These are phyloP conservation scores for Bipolaris bicolor DNA, from an alignment of 2,329 filamentous ascomycete genomes.

Conservation along the genomic window DNA sequence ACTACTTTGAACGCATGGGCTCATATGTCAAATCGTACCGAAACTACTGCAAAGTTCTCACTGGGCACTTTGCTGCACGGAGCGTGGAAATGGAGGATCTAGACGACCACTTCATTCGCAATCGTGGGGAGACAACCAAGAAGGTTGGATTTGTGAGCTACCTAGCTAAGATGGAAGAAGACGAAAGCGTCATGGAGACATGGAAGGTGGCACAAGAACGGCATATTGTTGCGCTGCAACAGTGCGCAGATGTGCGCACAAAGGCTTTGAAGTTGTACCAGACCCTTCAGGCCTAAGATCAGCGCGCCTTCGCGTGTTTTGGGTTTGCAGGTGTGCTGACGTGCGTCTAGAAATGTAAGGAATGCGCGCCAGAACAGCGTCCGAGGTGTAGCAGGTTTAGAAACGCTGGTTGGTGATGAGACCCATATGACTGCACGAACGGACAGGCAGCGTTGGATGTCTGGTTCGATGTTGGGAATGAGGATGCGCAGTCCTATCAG, in stretches of 20 bases:
- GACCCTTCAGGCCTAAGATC: slow-evolving; percentile 19
- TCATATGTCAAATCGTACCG: slow-evolving; percentile 64
- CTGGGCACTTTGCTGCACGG: slow-evolving; percentile 61
- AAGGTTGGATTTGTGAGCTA: slow-evolving; percentile 65
- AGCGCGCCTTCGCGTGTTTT: background rate
- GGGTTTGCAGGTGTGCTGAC: slow-evolving; percentile 15
- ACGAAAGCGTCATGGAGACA: slow-evolving; percentile 65
- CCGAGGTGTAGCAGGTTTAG: background rate
- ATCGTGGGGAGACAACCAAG: slow-evolving; percentile 55
- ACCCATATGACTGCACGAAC: background rate
- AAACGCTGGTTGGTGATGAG: background rate
- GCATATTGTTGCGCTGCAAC: slow-evolving; percentile 63
- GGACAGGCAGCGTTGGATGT: background rate
- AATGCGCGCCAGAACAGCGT: background rate
- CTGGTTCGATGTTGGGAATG: background rate
- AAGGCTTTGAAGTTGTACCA: slow-evolving; percentile 39
- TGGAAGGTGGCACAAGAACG: slow-evolving; percentile 66
- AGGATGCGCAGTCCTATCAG: slow-evolving; percentile 2
- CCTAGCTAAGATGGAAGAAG: slow-evolving; percentile 65
- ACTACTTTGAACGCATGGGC: slow-evolving; percentile 61
- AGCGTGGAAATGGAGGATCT: slow-evolving; percentile 55
- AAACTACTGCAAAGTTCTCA: slow-evolving; percentile 60
- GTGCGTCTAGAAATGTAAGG: background rate
- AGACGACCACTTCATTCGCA: slow-evolving; percentile 57
- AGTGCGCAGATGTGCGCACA: slow-evolving; percentile 42